phyloP scores from a whole-genome alignment of 768 basidiomycete species.

The Mycena epipterygia region DNA sequence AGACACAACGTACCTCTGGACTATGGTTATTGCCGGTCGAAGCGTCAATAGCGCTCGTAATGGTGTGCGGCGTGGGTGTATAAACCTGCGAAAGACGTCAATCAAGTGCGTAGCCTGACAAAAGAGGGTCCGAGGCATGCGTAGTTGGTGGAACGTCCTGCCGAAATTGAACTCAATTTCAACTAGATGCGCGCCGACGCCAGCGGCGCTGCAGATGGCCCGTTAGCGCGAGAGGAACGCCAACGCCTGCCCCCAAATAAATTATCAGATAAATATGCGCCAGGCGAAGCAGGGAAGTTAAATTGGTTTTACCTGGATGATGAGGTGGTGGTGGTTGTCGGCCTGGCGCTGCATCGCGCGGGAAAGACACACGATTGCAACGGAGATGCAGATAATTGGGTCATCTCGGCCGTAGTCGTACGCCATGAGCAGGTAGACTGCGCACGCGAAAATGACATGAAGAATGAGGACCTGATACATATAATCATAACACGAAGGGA shows the following conservation, averaged over 20 bases:
- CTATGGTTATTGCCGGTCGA: too few relatives aligned
- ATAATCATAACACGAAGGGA: neutral
- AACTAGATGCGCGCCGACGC: neutral
- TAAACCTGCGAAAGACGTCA: too few relatives aligned
- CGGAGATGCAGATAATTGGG: conserved; percentile 84
- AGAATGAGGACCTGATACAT: conserved; percentile 84
- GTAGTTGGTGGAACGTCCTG: neutral
- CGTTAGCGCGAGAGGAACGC: conserved; percentile 73
- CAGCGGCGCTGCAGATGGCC: neutral
- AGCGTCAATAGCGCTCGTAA: too few relatives aligned
- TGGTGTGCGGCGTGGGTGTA: too few relatives aligned
- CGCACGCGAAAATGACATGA: too few relatives aligned
- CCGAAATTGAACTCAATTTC: conserved; percentile 1
- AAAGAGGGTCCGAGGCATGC: neutral
- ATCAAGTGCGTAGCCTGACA: too few relatives aligned
- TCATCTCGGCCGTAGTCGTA: conserved; percentile 84
- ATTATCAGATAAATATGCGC: neutral
- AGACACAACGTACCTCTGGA: too few relatives aligned
- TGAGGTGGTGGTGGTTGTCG: conserved; percentile 92
- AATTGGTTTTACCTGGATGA: conserved; percentile 66
- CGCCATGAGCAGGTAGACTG: conserved; percentile 94
- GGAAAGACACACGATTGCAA: conserved; percentile 89
- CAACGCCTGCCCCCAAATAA: too few relatives aligned
- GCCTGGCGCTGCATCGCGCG: conserved; percentile 94
- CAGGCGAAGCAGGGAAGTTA: neutral